Percentiles rank a stretch among this genome's conserved stretches.
These are phyloP conservation scores for Sarocladiaceae sp. DNA, from an alignment of 2,329 filamentous ascomycete species.

Conservation along the genomic window DNA sequence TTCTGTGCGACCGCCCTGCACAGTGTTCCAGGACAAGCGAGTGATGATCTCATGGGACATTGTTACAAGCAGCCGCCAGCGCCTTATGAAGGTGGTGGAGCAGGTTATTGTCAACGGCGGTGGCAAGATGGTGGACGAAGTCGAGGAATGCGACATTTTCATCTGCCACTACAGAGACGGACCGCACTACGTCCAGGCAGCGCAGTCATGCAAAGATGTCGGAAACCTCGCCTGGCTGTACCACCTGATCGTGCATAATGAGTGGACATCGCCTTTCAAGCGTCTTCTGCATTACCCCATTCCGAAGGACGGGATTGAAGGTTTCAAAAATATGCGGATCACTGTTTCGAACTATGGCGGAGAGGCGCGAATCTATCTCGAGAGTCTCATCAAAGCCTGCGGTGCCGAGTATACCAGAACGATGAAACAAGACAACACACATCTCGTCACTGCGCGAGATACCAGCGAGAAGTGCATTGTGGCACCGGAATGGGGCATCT, in stretches of 20 bases:
- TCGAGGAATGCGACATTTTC: conserved; percentile 72
- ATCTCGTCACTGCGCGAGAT: conserved; percentile 85
- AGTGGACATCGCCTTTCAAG: conserved; percentile 79
- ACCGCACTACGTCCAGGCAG: conserved; percentile 67
- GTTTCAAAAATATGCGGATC: conserved; percentile 70
- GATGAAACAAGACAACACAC: conserved; percentile 91
- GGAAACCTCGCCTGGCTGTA: conserved; percentile 94
- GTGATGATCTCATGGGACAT: conserved; percentile 74
- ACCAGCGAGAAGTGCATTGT: conserved; percentile 90
- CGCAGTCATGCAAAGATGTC: conserved; percentile 72
- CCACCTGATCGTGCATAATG: conserved; percentile 79
- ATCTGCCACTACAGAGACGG: conserved; percentile 86
- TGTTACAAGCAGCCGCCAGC: conserved; percentile 59
- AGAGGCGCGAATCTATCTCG: conserved; percentile 85
- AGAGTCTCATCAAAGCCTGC: conserved; percentile 78
- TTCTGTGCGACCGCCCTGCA: conserved; percentile 45
- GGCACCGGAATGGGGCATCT: conserved; percentile 84
- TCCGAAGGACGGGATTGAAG: conserved; percentile 68
- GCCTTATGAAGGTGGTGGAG: conserved; percentile 50
- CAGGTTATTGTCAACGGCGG: conserved; percentile 66
- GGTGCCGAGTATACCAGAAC: conserved; percentile 91
- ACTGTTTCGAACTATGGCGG: conserved; percentile 96
- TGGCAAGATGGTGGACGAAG: conserved; percentile 58
- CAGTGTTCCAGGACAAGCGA: conserved; percentile 71
- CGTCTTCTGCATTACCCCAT: conserved; percentile 87